A percentile compares a stretch with the other conserved stretches of the same genome.
These are phyloP conservation scores for Coemansia sp. DNA, from an alignment of 192 early-diverging fungal genomes.

Conservation along the genomic window DNA sequence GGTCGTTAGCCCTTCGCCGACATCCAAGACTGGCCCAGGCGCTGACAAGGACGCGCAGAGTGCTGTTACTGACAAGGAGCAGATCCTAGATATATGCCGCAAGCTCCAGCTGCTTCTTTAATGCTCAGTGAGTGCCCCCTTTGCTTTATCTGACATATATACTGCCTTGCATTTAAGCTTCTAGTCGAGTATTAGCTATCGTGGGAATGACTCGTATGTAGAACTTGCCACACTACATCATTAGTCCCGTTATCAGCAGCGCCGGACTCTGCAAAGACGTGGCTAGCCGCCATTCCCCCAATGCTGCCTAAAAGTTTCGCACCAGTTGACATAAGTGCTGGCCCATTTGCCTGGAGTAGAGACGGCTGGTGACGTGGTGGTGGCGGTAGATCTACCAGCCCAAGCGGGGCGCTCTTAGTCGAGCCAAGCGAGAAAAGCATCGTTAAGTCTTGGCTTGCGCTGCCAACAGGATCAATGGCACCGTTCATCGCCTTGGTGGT, in stretches of 20 bases:
- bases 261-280: neutral
- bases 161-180: neutral
- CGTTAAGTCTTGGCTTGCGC: neutral
- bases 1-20: slow-evolving; percentile 33
- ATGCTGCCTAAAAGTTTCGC: neutral
- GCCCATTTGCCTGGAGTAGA: neutral
- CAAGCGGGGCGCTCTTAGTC: neutral
- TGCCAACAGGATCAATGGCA: slow-evolving; percentile 14
- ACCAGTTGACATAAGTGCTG: neutral
- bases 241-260: neutral
- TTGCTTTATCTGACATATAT: neutral
- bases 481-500: slow-evolving; percentile 47
- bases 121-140: neutral
- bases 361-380: neutral
- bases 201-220: slow-evolving; percentile 6
- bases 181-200: neutral
- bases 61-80: slow-evolving; percentile 23
- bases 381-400: neutral
- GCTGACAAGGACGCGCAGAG: slow-evolving; percentile 21
- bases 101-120: slow-evolving; percentile 42
- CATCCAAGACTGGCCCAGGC: slow-evolving; percentile 20
- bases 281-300: slow-evolving; percentile 12
- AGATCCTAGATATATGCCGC: slow-evolving; percentile 50
- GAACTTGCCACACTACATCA: slow-evolving; percentile 20
- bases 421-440: neutral